Base-by-base conservation (phyloP, 2,329 filamentous ascomycete genomes). In the Fusarium camptoceras region DNA sequence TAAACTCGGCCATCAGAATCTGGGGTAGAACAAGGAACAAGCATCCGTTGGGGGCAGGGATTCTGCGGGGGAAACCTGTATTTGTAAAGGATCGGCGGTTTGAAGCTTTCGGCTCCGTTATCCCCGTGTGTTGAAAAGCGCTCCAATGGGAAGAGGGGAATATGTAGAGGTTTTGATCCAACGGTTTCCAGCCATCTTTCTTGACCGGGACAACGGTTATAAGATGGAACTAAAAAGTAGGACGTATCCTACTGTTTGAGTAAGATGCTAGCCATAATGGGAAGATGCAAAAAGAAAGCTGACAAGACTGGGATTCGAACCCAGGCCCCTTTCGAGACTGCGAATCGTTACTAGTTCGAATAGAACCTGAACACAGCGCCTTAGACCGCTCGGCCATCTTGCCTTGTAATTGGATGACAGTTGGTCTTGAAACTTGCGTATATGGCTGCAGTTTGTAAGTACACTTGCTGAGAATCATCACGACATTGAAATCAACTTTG, bases 21-120 rank as follows among this genome's bases (percentile, higher is more conserved):
- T 16, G 60, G 60, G 60, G 60, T 43, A 64, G 43, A 64, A 28
- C 60, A 64, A 39, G 60, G 49, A 64, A 64, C 20, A 42, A 39
- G 18, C 34, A 28, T 41, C 20, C 20, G 22, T 37, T 30, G 5
- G 3, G 20, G 31, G 27, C 34, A 54, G 60, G 60, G 59, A 27
- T 31, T 48, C 37, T 64, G 60, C 49, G 59, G 59, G 59, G 60
- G 25, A 57, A 43, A 10, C 24, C 49, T 64, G 8, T 2, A 44
- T 43, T 10, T 14, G 27, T 34, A 11, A 7, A 31, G 18, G 60
- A 64, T 64, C 59, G 8, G 27, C 59, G 22, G 18, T 25, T 56
- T 47, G 31, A 22, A 3, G 24, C 8, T 18, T 6, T 44, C 60
- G 60, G 60, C 58, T 64, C 60, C 60, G 60, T 28, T 27, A 64